Conservation (phyloP, 805 yeast species). For the Groenewaldozyma tartarivorans region DNA sequence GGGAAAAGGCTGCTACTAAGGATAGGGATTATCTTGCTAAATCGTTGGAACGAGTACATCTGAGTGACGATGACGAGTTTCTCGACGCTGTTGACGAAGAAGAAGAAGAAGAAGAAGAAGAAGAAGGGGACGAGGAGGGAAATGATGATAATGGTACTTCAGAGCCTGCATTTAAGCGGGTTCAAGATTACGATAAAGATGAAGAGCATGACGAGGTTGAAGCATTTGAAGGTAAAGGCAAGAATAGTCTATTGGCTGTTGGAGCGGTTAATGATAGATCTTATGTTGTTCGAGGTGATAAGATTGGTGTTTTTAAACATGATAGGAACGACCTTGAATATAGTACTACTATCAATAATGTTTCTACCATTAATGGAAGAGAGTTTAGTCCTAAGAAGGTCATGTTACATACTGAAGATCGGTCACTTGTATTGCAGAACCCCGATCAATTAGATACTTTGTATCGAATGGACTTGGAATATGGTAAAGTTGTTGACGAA, state of each 20-base stretch:
- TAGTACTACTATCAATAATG: constrained; percentile 55
- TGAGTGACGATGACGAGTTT: constrained; percentile 25
- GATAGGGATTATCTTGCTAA: constrained; percentile 51
- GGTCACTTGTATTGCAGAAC: constrained; percentile 56
- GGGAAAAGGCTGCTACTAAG: constrained; percentile 32
- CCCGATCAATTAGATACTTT: constrained; percentile 35
- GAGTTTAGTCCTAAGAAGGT: constrained; percentile 48
- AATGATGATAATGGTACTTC: constrained; percentile 28
- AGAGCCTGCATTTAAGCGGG: constrained; percentile 26
- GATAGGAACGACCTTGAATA: constrained; percentile 45
- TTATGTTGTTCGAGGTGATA: constrained; percentile 70
- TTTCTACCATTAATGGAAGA: constrained; percentile 44
- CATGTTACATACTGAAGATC: constrained; percentile 72
- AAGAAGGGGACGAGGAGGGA: constrained; percentile 22
- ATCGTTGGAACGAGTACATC: constrained; percentile 37
- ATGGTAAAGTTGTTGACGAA: constrained; percentile 79
- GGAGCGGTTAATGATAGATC: constrained; percentile 65
- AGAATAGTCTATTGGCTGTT: constrained; percentile 59
- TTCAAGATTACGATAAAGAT: constrained; percentile 25
- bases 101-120: constrained; percentile 31
- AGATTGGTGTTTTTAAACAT: constrained; percentile 69
- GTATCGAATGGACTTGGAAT: constrained; percentile 68
- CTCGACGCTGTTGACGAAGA: constrained; percentile 20
- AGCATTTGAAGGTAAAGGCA: constrained; percentile 26
- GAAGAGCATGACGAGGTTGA: constrained; percentile 21